Base-by-base conservation (phyloP, 345 rosid genomes). In the Anastatica hierochuntica region DNA sequence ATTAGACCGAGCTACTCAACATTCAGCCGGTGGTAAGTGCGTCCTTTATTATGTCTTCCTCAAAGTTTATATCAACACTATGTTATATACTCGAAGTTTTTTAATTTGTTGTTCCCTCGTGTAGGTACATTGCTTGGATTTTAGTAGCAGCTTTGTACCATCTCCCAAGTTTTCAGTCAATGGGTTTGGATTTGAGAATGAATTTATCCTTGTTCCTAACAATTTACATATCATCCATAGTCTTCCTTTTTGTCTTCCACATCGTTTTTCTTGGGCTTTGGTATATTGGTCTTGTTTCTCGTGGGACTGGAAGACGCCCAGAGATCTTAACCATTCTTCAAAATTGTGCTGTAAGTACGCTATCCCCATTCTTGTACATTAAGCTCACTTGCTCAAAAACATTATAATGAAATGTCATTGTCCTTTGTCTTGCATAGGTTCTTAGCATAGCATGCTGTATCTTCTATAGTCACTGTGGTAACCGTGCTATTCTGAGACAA, bases 81-180 rank as follows among this genome's bases (percentile, higher is more conserved):
- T n/a, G n/a, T n/a, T n/a, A n/a, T n/a, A n/a, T n/a, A n/a, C n/a
- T n/a, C n/a, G n/a, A n/a, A n/a, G n/a, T n/a, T n/a, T n/a, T n/a
- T n/a, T n/a, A n/a, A n/a, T n/a, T n/a, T n/a, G n/a, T n/a, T n/a
- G n/a, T n/a, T n/a, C n/a, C n/a, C n/a, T n/a, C 68, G 23, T 70
- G 66, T 72, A 89, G 97, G 97, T 89, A 89, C 65, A 79, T 83
- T 43, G 89, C 82, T 15, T 88, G 97, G 95, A 84, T 88, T 76
- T 80, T 82, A 68, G 79, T 85, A 58, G 97, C 97, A 16, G 88
- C 97, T 66, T 26, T 29, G 33, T 29, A 29, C 7, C 33, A 29
- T 29, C 33, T 29, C 7, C 33, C 81, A 16, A 89, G 92, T 79
- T 89, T 88, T 72, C 97, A 79, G 74, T 89, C 97, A 29, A 29